Evolutionary conservation across 768 basidiomycete genomes (phyloP), one percentile per base, ranked within the genome.

Genomic region (Russula earlei): DNA sequence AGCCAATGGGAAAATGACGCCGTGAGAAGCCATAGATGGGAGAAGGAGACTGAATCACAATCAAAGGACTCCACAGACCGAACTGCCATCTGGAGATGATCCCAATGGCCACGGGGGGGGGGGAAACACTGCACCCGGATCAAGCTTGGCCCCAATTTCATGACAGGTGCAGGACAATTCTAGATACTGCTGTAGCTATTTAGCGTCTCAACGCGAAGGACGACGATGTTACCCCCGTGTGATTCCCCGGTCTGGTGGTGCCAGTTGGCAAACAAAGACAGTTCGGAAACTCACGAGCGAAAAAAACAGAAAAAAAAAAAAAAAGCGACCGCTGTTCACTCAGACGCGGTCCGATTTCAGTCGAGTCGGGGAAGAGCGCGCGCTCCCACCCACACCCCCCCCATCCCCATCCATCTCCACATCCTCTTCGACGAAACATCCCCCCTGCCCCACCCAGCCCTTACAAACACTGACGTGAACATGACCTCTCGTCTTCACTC

Each of bases 301-400:
- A 31, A 10, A 31, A 5, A 31, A 31, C 29, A 31, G 5, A 10
- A 7, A 10, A 5, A 31, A 1, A 14, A 36, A 4, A 14, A 36
- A 36, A 11, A 36, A 4, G 15, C 4, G 15, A 4, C 15, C 10
- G 34, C 34, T 14, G 34, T 3, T 7, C 19, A 5, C 33, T 51
- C 45, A 47, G 33, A 19, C 25, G 56, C 42, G 41, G 52, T 37
- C 41, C 57, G 47, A 58, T 24, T 53, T 29, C 37, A 57, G 15
- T 52, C 50, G 38, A 52, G 44, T 46, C 50, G 9, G 14, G 40
- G n/a, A n/a, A n/a, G n/a, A n/a, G 10, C 20, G 42, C 43, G 24
- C 42, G 34, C 9, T 42, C 40, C 19, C 46, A 19, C n/a, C n/a
- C n/a, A n/a, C n/a, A n/a, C n/a, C n/a, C n/a, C n/a, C n/a, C n/a